Percentiles rank a stretch among this genome's conserved stretches.
Conservation (phyloP, 345 rosid species). For the Populus tremula region DNA sequence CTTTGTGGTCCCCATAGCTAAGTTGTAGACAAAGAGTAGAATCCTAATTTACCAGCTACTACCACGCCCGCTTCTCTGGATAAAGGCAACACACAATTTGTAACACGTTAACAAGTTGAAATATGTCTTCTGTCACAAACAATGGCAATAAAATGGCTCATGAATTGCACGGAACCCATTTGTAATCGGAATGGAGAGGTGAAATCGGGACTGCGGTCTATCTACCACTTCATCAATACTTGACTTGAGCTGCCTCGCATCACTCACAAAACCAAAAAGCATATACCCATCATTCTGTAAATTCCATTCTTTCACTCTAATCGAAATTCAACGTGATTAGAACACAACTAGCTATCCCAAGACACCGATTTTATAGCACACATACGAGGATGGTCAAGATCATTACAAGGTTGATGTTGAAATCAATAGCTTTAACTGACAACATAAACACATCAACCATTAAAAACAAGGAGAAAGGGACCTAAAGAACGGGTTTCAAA, state of each 20-base stretch:
- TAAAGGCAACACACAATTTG: neutral
- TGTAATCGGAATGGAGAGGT: neutral
- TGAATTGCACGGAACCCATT: neutral
- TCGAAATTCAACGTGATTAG: neutral
- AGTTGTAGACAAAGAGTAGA: neutral
- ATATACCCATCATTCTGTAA: neutral
- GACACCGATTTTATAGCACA: neutral
- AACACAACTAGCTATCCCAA: neutral
- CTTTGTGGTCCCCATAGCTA: slow-evolving; percentile 18
- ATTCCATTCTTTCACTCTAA: neutral
- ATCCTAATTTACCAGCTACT: slow-evolving; percentile 5
- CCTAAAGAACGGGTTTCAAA: neutral
- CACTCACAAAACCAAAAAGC: neutral
- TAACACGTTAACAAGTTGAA: neutral
- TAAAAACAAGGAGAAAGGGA: too few relatives aligned
- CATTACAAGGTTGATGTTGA: neutral
- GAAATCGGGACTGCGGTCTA: neutral
- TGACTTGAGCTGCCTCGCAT: neutral
- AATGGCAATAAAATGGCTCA: neutral
- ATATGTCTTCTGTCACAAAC: neutral
- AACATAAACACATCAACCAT: too few relatives aligned
- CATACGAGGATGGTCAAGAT: neutral
- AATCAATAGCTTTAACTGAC: neutral
- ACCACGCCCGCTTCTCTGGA: neutral
- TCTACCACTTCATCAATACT: neutral